Evolutionary conservation across 129 eudicot genomes (phyloP).

Genomic region (Dittrichia graveolens): DNA sequence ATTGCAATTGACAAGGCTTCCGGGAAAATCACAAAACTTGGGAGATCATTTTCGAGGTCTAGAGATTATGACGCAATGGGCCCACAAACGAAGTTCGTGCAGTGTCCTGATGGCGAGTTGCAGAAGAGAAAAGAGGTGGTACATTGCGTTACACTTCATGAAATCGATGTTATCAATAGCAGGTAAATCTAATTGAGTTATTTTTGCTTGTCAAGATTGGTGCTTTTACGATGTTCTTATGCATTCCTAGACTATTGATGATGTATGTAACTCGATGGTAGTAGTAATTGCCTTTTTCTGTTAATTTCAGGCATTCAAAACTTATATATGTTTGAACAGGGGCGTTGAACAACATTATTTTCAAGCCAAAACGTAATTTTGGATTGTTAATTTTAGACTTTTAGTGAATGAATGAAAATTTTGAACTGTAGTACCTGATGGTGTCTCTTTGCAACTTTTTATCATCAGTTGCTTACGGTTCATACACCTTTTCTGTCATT

Average conservation of each 20-base stretch:
- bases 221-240: background rate
- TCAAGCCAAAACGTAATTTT: too few species aligned
- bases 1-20: conserved; percentile 86
- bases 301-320: too few species aligned
- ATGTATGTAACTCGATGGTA: background rate
- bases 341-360: too few species aligned
- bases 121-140: conserved; percentile 95
- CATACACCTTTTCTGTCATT: too few species aligned
- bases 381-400: too few species aligned
- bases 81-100: conserved; percentile 83
- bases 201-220: too few species aligned
- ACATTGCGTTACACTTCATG: conserved; percentile 92
- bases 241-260: background rate
- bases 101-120: conserved; percentile 93
- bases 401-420: too few species aligned
- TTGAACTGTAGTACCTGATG: too few species aligned
- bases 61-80: conserved; percentile 94
- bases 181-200: conserved; percentile 39
- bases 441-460: too few species aligned
- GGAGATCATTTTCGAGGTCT: conserved; percentile 78
- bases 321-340: too few species aligned
- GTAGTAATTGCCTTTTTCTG: background rate
- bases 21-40: conserved; percentile 87
- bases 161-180: conserved; percentile 95
- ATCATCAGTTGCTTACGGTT: too few species aligned